Evolutionary conservation across 2,329 filamentous ascomycete genomes (phyloP).

Genomic region (Leptographium procerum): DNA sequence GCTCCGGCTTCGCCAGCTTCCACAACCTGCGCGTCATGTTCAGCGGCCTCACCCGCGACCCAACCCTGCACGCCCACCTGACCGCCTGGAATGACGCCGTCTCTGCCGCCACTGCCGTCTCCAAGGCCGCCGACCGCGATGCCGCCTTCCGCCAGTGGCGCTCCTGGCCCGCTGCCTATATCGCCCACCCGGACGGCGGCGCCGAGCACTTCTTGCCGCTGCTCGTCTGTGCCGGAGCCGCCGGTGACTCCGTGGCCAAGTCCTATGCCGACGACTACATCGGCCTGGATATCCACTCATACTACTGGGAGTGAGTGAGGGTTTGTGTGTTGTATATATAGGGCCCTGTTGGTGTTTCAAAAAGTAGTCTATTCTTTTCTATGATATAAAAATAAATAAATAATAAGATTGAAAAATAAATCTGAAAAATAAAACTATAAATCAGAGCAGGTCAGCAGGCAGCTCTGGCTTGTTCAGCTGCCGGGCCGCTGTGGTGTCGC

Average conservation of each 20-base stretch:
- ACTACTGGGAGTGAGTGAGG: slow-evolving; percentile 34
- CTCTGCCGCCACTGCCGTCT: slow-evolving; percentile 25
- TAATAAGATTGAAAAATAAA: too few species aligned
- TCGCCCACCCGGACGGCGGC: slow-evolving; percentile 41
- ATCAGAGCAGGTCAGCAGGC: too few species aligned
- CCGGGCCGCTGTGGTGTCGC: slow-evolving; percentile 8
- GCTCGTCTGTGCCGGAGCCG: slow-evolving; percentile 43
- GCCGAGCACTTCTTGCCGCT: slow-evolving; percentile 51
- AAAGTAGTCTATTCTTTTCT: too few species aligned
- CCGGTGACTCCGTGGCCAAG: slow-evolving; percentile 28
- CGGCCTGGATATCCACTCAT: slow-evolving; percentile 41
- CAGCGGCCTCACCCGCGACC: slow-evolving; percentile 11
- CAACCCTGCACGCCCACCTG: slow-evolving; percentile 17
- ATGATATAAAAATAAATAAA: too few species aligned
- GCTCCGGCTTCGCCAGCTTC: slow-evolving; percentile 48
- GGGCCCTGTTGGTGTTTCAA: too few species aligned
- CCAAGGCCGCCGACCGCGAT: slow-evolving; percentile 23
- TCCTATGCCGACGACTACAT: slow-evolving; percentile 36
- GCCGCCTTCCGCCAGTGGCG: slow-evolving; percentile 34
- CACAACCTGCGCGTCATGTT: slow-evolving; percentile 43
- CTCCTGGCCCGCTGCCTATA: slow-evolving; percentile 32
- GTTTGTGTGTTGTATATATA: neutral
- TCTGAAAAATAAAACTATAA: too few species aligned
- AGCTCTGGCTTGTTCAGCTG: slow-evolving; percentile 8
- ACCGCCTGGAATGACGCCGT: slow-evolving; percentile 35